A percentile compares a stretch with the other conserved stretches of the same genome.
Evolutionary conservation across 2,329 filamentous ascomycete genomes (phyloP).

Genomic region (Grosmannia serpens): DNA sequence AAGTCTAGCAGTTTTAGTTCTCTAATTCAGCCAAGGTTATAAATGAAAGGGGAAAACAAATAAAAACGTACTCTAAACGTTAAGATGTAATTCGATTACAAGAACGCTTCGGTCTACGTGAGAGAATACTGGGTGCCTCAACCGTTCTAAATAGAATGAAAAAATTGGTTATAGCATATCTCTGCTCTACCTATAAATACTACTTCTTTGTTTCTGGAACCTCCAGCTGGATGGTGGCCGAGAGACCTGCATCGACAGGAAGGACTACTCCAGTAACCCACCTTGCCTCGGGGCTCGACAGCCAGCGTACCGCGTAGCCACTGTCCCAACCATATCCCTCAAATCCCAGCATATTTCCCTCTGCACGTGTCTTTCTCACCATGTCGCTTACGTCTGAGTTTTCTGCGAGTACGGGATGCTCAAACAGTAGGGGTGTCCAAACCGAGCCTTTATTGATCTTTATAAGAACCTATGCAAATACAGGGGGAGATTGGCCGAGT

Average conservation of each 20-base stretch:
- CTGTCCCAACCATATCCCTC: slow-evolving; percentile 3
- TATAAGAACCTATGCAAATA: background rate
- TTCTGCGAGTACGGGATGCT: background rate
- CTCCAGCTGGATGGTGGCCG: background rate
- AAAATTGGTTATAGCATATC: too few relatives aligned
- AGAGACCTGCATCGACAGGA: background rate
- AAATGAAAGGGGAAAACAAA: too few relatives aligned
- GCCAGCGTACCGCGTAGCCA: slow-evolving; percentile 1
- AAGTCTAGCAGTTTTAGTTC: too few relatives aligned
- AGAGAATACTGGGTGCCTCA: too few relatives aligned
- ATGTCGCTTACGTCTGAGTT: background rate
- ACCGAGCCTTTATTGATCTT: background rate
- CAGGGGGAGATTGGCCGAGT: background rate
- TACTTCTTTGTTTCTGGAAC: background rate
- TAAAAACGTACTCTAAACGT: too few relatives aligned
- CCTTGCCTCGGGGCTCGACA: slow-evolving; percentile 1
- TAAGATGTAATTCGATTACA: too few relatives aligned
- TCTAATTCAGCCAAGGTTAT: too few relatives aligned
- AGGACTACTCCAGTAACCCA: slow-evolving; percentile 2
- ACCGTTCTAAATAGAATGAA: too few relatives aligned
- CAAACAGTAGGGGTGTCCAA: background rate
- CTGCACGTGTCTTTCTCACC: background rate
- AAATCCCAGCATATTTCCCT: background rate
- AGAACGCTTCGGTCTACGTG: too few relatives aligned
- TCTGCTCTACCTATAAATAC: too few relatives aligned